phyloP scores from a whole-genome alignment of 495 filamentous ascomycete genomes.

The Talaromyces thailandensis region DNA sequence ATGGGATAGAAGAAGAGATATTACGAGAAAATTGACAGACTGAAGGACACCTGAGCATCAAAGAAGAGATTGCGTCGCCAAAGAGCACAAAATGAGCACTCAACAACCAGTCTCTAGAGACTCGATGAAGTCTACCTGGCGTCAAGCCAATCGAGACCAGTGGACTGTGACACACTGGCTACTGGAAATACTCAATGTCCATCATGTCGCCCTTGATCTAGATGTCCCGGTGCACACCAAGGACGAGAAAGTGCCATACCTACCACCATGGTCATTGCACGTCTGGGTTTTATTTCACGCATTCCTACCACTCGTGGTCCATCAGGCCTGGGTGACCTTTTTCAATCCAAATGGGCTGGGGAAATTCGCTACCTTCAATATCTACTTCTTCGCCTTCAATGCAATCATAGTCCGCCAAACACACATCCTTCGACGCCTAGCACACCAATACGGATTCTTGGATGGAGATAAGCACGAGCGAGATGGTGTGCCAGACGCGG shows the following conservation, averaged over 20 bases:
- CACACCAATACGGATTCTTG: constrained; percentile 23
- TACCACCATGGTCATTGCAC: constrained; percentile 30
- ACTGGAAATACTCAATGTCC: constrained; percentile 25
- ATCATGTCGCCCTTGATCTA: constrained; percentile 22
- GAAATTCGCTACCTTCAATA: constrained; percentile 23
- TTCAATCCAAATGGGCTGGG: constrained; percentile 22
- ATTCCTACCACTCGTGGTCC: constrained; percentile 23
- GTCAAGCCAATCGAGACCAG: constrained; percentile 17
- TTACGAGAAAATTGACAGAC: not conserved
- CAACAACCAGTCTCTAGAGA: constrained; percentile 19
- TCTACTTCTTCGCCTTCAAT: constrained; percentile 26
- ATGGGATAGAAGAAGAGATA: not conserved
- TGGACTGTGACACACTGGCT: constrained; percentile 29
- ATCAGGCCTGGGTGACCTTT: constrained; percentile 21
- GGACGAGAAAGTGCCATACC: constrained; percentile 26
- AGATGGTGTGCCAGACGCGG: constrained; percentile 27
- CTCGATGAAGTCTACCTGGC: constrained; percentile 38
- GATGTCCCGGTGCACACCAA: constrained; percentile 29
- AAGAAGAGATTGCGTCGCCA: too few relatives aligned
- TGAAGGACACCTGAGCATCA: not conserved
- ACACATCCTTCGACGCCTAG: constrained; percentile 15
- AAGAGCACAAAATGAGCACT: not conserved
- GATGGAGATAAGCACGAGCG: constrained; percentile 30
- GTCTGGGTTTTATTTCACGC: constrained; percentile 32
- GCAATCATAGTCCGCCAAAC: constrained; percentile 27